Evolutionary conservation across 148 eudicot species (phyloP).

Genomic region (Vaccinium myrtillus): DNA sequence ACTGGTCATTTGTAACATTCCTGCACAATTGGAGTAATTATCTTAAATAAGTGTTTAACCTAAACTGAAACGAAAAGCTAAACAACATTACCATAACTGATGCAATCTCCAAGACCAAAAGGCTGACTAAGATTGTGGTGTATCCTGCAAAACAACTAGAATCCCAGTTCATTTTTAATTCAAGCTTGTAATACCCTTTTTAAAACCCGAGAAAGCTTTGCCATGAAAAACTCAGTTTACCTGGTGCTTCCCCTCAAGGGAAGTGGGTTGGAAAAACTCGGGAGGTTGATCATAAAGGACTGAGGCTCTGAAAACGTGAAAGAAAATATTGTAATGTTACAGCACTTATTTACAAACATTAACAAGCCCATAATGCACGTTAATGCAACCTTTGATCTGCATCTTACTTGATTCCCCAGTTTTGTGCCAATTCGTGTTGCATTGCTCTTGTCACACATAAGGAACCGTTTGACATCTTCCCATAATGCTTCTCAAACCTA

Average conservation of each 20-base stretch:
- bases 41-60: neutral
- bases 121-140: constrained; percentile 44
- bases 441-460: constrained; percentile 94
- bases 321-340: constrained; percentile 8
- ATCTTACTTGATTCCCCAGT: constrained; percentile 86
- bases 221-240: constrained; percentile 31
- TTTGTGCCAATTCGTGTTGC: constrained; percentile 93
- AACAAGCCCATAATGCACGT: constrained; percentile 8
- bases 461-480: constrained; percentile 88
- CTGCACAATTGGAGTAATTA: constrained; percentile 23
- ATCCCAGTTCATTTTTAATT: constrained; percentile 22
- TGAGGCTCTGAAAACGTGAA: constrained; percentile 42
- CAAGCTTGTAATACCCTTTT: neutral
- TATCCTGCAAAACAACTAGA: constrained; percentile 76
- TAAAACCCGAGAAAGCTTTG: neutral
- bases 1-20: constrained; percentile 24
- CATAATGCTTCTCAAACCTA: constrained; percentile 87
- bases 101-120: constrained; percentile 63
- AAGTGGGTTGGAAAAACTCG: constrained; percentile 81
- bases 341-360: neutral
- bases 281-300: constrained; percentile 97
- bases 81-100: constrained; percentile 53
- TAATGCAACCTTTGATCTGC: constrained; percentile 11
- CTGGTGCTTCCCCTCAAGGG: constrained; percentile 80
- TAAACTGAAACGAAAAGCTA: constrained; percentile 7